A percentile compares a stretch with the other conserved stretches of the same genome.
Evolutionary conservation across 2,329 filamentous ascomycete genomes (phyloP).

Genomic region (Clonostachys solani): DNA sequence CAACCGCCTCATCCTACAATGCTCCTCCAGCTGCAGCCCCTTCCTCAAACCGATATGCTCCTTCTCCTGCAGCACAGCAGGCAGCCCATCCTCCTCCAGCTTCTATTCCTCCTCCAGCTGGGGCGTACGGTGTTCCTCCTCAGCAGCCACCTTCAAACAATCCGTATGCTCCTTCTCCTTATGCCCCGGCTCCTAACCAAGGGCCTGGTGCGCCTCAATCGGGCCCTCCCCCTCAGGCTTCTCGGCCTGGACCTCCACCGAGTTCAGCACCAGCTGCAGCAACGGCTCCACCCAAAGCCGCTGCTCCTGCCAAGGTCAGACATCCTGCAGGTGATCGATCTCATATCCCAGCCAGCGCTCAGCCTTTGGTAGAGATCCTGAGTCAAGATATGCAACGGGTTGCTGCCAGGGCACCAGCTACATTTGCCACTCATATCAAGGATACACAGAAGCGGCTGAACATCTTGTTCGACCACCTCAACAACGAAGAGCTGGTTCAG

Average conservation of each 20-base stretch:
- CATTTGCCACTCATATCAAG: conserved; percentile 83
- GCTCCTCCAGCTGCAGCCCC: conserved; percentile 67
- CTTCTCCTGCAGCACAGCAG: conserved; percentile 54
- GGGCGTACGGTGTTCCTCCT: conserved; percentile 36
- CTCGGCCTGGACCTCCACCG: conserved; percentile 20
- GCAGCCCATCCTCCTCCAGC: conserved; percentile 32
- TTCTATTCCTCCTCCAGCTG: conserved; percentile 41
- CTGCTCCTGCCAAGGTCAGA: conserved; percentile 53
- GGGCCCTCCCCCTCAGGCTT: conserved; percentile 27
- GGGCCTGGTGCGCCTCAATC: conserved; percentile 33
- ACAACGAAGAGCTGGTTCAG: conserved; percentile 88
- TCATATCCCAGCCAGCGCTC: conserved; percentile 76
- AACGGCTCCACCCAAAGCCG: conserved; percentile 24
- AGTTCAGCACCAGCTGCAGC: conserved; percentile 39
- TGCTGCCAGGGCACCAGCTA: conserved; percentile 77
- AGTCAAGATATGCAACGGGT: conserved; percentile 84
- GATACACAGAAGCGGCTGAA: conserved; percentile 92
- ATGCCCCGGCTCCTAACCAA: conserved; percentile 34
- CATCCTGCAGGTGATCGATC: conserved; percentile 83
- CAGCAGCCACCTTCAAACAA: conserved; percentile 40
- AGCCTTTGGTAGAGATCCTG: conserved; percentile 77
- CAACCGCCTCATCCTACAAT: conserved; percentile 83
- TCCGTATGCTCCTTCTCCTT: conserved; percentile 59
- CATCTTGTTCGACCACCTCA: conserved; percentile 94
- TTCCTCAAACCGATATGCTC: conserved; percentile 73